These are phyloP conservation scores for Sporothrix humicola DNA, from an alignment of 2,329 filamentous ascomycete genomes.

Conservation along the genomic window DNA sequence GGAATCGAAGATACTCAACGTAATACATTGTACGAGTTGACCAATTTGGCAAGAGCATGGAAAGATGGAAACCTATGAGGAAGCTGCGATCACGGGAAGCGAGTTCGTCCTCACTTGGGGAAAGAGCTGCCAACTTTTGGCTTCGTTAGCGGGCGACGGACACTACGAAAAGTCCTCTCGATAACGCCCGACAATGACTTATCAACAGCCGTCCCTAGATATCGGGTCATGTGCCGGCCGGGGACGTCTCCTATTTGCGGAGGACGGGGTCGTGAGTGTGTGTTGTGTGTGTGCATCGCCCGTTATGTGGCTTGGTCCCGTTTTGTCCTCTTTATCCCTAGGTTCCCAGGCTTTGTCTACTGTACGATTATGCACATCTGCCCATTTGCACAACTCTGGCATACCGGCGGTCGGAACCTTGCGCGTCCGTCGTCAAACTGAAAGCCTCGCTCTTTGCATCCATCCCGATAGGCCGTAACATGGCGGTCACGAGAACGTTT, in stretches of 20 bases:
- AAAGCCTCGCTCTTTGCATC: not conserved
- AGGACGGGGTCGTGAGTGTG: not conserved
- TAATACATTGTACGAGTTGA: too few relatives aligned
- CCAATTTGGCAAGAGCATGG: slow-evolving; percentile 4
- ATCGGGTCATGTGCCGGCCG: slow-evolving; percentile 1
- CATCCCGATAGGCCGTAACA: slow-evolving; percentile 1
- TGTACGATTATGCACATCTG: not conserved
- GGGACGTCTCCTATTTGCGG: not conserved
- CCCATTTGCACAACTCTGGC: not conserved
- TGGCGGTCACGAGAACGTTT: slow-evolving; percentile 17
- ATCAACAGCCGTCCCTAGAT: not conserved
- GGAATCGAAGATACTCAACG: too few relatives aligned
- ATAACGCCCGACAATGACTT: too few relatives aligned
- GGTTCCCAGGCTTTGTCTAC: not conserved
- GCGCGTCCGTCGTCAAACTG: not conserved
- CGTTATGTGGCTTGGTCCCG: not conserved
- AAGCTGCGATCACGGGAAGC: slow-evolving; percentile 12
- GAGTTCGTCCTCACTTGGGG: slow-evolving; percentile 1
- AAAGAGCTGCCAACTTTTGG: slow-evolving; percentile 18
- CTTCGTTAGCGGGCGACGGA: not conserved
- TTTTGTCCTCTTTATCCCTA: not conserved
- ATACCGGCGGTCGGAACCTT: not conserved
- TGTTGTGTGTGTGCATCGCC: not conserved
- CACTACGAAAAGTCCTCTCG: not conserved
- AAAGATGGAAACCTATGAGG: not conserved